These are phyloP conservation scores for Paulownia fortunei DNA, from an alignment of 257 asterid genomes.

Conservation along the genomic window DNA sequence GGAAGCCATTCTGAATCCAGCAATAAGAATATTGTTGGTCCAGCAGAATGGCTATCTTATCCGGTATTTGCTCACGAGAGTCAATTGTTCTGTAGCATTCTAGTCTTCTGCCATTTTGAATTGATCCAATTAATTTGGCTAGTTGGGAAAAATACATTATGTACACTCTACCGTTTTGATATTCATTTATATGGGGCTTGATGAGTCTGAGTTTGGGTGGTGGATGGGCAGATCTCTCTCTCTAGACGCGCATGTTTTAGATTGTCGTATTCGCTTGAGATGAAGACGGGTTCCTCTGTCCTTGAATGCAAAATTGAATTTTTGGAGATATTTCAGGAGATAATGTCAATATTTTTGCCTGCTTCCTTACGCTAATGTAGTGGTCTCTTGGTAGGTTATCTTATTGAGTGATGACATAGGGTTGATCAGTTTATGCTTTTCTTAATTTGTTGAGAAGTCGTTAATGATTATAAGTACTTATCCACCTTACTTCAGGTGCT, in stretches of 20 bases:
- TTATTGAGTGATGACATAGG: background rate
- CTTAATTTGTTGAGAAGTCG: background rate
- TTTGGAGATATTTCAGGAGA: no score
- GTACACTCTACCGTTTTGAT: constrained; percentile 8
- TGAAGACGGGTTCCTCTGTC: background rate
- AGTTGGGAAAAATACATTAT: constrained; percentile 45
- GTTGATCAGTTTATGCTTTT: background rate
- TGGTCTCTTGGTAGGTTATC: no score
- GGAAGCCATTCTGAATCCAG: no score
- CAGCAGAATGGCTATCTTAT: no score
- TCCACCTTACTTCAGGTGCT: constrained; percentile 49
- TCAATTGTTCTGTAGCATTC: no score
- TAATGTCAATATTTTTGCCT: no score
- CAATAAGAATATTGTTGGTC: no score
- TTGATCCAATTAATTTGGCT: constrained; percentile 35
- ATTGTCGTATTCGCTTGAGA: background rate
- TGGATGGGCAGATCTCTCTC: constrained; percentile 46
- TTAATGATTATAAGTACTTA: background rate
- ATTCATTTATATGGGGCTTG: constrained; percentile 40
- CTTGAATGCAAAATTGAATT: background rate
- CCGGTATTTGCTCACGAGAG: no score
- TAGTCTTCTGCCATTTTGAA: no score
- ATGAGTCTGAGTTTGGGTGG: constrained; percentile 36
- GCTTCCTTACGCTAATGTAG: no score
- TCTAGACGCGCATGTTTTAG: constrained; percentile 39